Conservation (phyloP, 2,329 filamentous ascomycete genomes). For the Cryphonectria radicalis region DNA sequence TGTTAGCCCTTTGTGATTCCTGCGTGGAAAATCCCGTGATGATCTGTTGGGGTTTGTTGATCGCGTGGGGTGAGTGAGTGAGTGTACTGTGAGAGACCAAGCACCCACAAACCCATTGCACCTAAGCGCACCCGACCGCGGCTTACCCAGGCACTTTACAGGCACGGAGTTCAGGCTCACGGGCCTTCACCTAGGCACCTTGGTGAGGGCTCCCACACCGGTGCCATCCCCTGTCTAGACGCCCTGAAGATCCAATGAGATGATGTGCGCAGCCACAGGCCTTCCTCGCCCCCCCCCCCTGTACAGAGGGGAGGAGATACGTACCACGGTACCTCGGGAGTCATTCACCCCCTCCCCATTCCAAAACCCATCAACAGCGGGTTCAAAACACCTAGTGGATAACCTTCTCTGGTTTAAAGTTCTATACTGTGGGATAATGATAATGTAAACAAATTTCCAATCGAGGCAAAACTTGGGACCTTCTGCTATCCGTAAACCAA, state of each 20-base stretch:
- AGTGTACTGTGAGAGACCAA: neutral
- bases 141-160: neutral
- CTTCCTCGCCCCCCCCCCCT: neutral
- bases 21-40: neutral
- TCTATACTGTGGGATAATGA: neutral
- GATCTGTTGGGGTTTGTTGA: neutral
- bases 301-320: neutral
- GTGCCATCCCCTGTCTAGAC: neutral
- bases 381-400: neutral
- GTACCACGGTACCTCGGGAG: neutral
- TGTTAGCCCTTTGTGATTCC: neutral
- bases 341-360: neutral
- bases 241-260: neutral
- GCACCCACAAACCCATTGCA: neutral
- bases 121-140: neutral
- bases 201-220: constrained; percentile 8
- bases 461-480: neutral
- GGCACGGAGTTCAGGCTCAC: no score
- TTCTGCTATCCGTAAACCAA: neutral
- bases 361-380: neutral
- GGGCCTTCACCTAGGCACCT: neutral
- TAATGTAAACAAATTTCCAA: neutral
- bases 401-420: neutral
- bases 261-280: neutral
- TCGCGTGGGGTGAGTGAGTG: neutral